Conservation (phyloP, 352 stramenopile genomes). For the Phytophthora quininea region DNA sequence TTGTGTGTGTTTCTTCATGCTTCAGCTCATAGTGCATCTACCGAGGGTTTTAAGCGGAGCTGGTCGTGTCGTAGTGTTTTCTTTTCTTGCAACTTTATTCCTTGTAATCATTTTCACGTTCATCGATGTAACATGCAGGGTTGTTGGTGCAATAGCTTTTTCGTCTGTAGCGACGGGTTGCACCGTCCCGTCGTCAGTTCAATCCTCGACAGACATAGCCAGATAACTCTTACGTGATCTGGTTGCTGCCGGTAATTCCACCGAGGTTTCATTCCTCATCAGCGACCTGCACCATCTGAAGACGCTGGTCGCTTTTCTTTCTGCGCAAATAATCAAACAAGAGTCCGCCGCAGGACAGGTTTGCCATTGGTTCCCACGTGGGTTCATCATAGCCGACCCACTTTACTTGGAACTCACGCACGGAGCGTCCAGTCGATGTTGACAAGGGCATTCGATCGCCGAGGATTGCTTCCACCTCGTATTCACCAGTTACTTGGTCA, state of each 20-base stretch:
- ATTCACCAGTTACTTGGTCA: background rate
- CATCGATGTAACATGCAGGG: background rate
- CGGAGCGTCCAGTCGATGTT: background rate
- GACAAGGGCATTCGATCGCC: conserved; percentile 5
- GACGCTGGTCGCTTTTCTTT: background rate
- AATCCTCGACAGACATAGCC: no score
- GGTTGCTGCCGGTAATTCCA: no score
- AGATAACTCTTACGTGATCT: no score
- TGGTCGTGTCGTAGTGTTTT: no score
- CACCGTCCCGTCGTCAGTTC: background rate
- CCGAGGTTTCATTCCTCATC: conserved; percentile 3
- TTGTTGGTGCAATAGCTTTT: background rate
- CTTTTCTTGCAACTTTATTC: background rate
- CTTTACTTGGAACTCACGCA: conserved; percentile 10
- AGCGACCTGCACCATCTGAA: conserved; percentile 15
- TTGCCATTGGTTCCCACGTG: conserved; percentile 8
- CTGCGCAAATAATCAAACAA: conserved; percentile 3
- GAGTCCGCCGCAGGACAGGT: conserved; percentile 5
- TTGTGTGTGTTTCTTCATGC: no score
- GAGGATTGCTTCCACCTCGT: conserved; percentile 3
- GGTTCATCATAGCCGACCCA: conserved; percentile 9
- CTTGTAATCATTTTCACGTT: background rate
- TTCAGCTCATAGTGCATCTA: no score
- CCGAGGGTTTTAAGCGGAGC: background rate
- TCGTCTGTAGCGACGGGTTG: background rate